A percentile compares a stretch with the other conserved stretches of the same genome.
These are phyloP conservation scores for Neospora caninum DNA, from an alignment of 169 alveolate genomes.

Conservation along the genomic window DNA sequence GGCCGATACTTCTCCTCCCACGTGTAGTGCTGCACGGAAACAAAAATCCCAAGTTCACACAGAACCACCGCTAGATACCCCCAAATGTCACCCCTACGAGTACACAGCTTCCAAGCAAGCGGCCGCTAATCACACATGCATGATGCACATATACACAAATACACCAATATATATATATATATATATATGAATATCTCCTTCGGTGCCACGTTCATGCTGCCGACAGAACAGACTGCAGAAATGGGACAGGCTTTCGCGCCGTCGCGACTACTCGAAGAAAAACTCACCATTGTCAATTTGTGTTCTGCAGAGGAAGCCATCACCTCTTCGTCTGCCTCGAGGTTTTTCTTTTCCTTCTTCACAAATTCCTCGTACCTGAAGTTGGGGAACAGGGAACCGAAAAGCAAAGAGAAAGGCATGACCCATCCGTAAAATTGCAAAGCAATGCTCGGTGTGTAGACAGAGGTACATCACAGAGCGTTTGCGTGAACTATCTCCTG, in stretches of 20 bases:
- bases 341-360: slow-evolving; percentile 62
- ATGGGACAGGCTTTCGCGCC: not conserved
- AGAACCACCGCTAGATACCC: not conserved
- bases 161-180: not conserved
- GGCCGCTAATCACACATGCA: no score
- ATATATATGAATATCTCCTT: no score
- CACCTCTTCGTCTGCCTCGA: slow-evolving; percentile 64
- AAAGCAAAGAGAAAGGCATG: not conserved
- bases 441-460: no score
- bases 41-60: not conserved
- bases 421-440: no score
- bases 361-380: slow-evolving; percentile 68
- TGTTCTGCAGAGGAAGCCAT: slow-evolving; percentile 51
- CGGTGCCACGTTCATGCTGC: not conserved
- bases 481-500: no score
- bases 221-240: not conserved
- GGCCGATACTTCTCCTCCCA: slow-evolving; percentile 80
- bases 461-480: no score
- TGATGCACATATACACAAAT: not conserved
- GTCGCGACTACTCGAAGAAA: no score
- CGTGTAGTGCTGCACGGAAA: slow-evolving; percentile 68
- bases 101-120: no score
- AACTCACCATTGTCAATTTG: slow-evolving; percentile 43
- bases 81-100: no score
- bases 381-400: not conserved